Evolutionary conservation across 2,329 filamentous ascomycete species (phyloP).

Genomic region (Seiridium cupressi): DNA sequence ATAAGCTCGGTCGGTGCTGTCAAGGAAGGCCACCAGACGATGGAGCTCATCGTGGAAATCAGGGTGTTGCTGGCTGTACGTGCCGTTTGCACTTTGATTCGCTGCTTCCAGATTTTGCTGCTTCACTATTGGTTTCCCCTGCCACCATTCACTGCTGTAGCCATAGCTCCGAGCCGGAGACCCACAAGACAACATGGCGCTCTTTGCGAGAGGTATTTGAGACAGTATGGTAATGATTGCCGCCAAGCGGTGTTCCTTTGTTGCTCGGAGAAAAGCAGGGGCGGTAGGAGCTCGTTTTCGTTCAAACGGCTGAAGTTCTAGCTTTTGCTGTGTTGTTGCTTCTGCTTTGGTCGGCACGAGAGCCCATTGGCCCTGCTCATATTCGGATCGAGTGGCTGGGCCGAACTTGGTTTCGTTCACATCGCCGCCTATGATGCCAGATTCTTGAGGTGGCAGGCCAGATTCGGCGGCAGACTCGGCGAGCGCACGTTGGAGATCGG

Average conservation of each 20-base stretch:
- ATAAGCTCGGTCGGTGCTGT: slow-evolving; percentile 58
- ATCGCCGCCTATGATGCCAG: slow-evolving; percentile 42
- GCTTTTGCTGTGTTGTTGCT: slow-evolving; percentile 23
- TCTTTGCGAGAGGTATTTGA: slow-evolving; percentile 57
- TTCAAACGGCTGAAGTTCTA: slow-evolving; percentile 39
- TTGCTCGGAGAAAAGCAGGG: slow-evolving; percentile 50
- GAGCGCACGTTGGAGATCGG: slow-evolving; percentile 55
- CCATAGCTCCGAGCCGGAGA: slow-evolving; percentile 47
- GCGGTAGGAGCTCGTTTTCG: slow-evolving; percentile 40
- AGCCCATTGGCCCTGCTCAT: slow-evolving; percentile 56
- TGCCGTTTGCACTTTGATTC: slow-evolving; percentile 25
- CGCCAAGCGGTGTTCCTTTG: slow-evolving; percentile 43
- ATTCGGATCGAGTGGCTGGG: slow-evolving; percentile 55
- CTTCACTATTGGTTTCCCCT: slow-evolving; percentile 48
- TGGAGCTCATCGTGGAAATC: slow-evolving; percentile 55
- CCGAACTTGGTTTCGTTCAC: slow-evolving; percentile 51
- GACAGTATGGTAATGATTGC: slow-evolving; percentile 58
- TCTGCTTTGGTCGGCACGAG: slow-evolving; percentile 45
- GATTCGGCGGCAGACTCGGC: slow-evolving; percentile 54
- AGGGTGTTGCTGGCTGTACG: slow-evolving; percentile 19
- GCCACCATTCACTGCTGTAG: slow-evolving; percentile 60
- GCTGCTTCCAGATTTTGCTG: slow-evolving; percentile 33
- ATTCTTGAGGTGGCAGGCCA: slow-evolving; percentile 49
- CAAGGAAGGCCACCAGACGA: slow-evolving; percentile 62
- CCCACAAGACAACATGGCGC: slow-evolving; percentile 48